A percentile compares a stretch with the other conserved stretches of the same genome.
These are phyloP conservation scores for Pseudotulostoma volvatum DNA, from an alignment of 495 filamentous ascomycete species.

Conservation along the genomic window DNA sequence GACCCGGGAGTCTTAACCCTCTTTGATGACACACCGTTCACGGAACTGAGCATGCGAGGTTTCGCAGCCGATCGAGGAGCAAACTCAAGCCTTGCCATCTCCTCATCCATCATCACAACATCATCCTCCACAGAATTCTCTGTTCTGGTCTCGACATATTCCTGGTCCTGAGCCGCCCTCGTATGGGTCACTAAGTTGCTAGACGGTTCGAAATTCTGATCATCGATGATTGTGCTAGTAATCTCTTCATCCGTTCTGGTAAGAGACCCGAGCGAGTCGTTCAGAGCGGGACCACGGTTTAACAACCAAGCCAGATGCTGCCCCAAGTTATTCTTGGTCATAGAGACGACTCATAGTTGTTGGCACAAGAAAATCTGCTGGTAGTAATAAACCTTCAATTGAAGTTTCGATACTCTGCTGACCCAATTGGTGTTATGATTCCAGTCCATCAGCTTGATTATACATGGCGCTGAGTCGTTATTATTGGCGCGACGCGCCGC, in stretches of 20 bases:
- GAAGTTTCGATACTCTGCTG: neutral
- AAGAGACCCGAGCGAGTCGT: too few species aligned
- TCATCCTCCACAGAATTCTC: neutral
- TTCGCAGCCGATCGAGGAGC: constrained; percentile 36
- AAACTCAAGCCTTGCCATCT: constrained; percentile 43
- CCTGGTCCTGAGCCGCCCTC: neutral
- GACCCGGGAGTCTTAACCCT: constrained; percentile 7
- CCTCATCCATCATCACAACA: constrained; percentile 7
- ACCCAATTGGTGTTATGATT: neutral
- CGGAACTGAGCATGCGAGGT: constrained; percentile 29
- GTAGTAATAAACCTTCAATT: neutral
- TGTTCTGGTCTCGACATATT: neutral
- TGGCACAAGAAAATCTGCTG: constrained; percentile 1
- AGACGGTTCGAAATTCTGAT: neutral
- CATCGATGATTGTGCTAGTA: too few species aligned
- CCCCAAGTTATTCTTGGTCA: constrained; percentile 36
- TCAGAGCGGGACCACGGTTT: constrained; percentile 15
- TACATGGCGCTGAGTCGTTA: too few species aligned
- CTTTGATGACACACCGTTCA: constrained; percentile 9
- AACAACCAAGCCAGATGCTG: constrained; percentile 36
- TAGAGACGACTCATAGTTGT: constrained; percentile 18
- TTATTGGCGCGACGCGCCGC: neutral
- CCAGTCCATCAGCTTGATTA: neutral
- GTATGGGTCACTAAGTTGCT: neutral
- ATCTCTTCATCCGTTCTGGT: too few species aligned